Conservation (phyloP, 75 land plant genomes). For the Picea glauca region DNA sequence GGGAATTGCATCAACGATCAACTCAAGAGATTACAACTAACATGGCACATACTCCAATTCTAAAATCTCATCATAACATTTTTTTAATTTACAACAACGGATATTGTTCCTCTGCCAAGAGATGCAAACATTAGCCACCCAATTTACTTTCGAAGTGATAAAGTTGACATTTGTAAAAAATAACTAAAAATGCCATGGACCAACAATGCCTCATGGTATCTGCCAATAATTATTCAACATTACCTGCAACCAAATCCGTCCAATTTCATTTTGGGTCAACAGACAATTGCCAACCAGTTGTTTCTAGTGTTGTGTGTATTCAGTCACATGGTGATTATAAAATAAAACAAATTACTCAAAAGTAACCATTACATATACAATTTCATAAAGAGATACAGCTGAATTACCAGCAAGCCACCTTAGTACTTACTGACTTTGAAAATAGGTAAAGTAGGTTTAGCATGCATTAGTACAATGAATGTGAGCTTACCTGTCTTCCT, state of each 20-base stretch:
- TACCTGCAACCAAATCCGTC: neutral
- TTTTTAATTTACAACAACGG: too few species aligned
- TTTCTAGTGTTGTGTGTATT: neutral
- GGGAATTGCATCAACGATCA: too few species aligned
- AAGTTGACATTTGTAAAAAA: too few species aligned
- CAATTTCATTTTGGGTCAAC: neutral
- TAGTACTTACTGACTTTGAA: neutral
- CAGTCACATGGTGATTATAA: neutral
- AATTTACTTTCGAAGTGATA: too few species aligned
- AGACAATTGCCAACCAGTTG: neutral
- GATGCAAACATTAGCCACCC: too few species aligned
- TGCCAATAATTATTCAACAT: neutral
- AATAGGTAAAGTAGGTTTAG: neutral
- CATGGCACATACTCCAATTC: too few species aligned
- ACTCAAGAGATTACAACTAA: too few species aligned
- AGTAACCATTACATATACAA: neutral
- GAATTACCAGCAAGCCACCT: neutral
- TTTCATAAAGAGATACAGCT: neutral
- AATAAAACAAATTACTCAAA: neutral
- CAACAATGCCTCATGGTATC: too few species aligned
- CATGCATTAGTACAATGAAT: neutral
- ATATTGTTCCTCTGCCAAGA: too few species aligned
- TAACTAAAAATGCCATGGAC: too few species aligned
- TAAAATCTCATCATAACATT: too few species aligned
- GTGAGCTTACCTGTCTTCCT: conserved; percentile 34